Evolutionary conservation across 305 asterid genomes (phyloP).

Genomic region (Fraxinus sp.): DNA sequence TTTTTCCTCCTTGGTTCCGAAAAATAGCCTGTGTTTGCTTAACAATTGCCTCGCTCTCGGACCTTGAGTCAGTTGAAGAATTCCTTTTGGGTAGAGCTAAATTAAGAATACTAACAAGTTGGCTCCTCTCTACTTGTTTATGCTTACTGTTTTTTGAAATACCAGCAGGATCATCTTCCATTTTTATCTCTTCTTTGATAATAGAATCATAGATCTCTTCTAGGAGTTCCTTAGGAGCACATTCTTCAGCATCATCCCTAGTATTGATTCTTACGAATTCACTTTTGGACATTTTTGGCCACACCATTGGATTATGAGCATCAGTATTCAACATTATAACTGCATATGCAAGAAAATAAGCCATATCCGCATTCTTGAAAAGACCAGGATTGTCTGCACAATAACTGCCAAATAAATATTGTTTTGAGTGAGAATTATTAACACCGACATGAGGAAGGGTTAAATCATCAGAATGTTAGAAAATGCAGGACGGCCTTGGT

Average conservation of each 20-base stretch:
- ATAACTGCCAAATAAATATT: conserved; percentile 55
- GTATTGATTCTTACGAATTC: conserved; percentile 85
- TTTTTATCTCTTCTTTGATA: conserved; percentile 89
- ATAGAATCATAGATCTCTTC: conserved; percentile 98
- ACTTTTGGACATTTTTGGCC: conserved; percentile 98
- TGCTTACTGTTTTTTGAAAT: conserved; percentile 65
- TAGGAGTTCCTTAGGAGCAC: conserved; percentile 86
- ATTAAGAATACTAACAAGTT: conserved; percentile 82
- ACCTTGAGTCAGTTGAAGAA: conserved; percentile 63
- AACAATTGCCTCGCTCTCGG: conserved; percentile 82
- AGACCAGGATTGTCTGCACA: conserved; percentile 94
- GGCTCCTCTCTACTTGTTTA: conserved; percentile 64
- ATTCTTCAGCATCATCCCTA: conserved; percentile 83
- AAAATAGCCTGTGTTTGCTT: conserved; percentile 83
- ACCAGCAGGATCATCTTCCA: conserved; percentile 85
- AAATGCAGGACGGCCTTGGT: conserved; percentile 18
- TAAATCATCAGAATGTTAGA: conserved; percentile 1
- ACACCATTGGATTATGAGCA: conserved; percentile 98
- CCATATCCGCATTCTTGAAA: conserved; percentile 97
- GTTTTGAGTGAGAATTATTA: conserved; percentile 20
- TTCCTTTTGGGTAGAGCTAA: conserved; percentile 88
- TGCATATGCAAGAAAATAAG: conserved; percentile 98
- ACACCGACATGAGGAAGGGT: neutral
- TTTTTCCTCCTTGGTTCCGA: conserved; percentile 75
- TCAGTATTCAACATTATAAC: conserved; percentile 98